These are phyloP conservation scores for Phtheirospermum japonicum DNA, from an alignment of 257 asterid species.

Conservation along the genomic window DNA sequence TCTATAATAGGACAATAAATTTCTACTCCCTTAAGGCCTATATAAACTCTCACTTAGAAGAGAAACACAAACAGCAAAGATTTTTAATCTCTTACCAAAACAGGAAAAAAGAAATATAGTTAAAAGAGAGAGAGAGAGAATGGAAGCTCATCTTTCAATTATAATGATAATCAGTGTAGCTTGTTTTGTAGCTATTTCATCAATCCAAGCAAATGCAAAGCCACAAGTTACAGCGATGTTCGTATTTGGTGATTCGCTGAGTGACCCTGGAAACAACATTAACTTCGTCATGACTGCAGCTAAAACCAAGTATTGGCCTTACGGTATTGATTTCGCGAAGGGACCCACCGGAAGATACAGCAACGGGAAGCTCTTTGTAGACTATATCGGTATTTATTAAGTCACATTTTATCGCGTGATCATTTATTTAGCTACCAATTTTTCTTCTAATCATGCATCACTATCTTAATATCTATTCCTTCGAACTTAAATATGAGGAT, in stretches of 20 bases:
- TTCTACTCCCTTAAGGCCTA: too few species aligned
- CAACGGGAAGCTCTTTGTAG: conserved; percentile 25
- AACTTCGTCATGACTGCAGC: not conserved
- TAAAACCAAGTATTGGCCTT: conserved; percentile 28
- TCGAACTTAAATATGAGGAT: too few species aligned
- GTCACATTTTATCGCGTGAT: not conserved
- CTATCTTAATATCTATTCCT: too few species aligned
- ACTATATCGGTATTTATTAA: conserved; percentile 22
- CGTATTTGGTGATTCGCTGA: conserved; percentile 29
- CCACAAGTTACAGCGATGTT: conserved; percentile 28
- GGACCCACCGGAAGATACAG: conserved; percentile 33
- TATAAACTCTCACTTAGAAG: too few species aligned
- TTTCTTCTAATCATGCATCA: too few species aligned
- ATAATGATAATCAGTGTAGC: not conserved
- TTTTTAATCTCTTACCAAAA: too few species aligned
- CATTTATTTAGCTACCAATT: too few species aligned
- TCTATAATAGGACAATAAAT: too few species aligned
- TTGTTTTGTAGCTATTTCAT: not conserved
- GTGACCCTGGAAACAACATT: conserved; percentile 30
- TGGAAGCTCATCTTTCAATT: not conserved
- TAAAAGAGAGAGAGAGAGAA: too few species aligned
- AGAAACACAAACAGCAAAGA: too few species aligned
- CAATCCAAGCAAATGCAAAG: not conserved
- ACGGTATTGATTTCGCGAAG: conserved; percentile 25
- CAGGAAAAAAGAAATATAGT: too few species aligned